Percentiles rank a stretch among this genome's conserved stretches.
phyloP scores from a whole-genome alignment of 2,329 filamentous ascomycete genomes.

The Ophiostoma piceae region DNA sequence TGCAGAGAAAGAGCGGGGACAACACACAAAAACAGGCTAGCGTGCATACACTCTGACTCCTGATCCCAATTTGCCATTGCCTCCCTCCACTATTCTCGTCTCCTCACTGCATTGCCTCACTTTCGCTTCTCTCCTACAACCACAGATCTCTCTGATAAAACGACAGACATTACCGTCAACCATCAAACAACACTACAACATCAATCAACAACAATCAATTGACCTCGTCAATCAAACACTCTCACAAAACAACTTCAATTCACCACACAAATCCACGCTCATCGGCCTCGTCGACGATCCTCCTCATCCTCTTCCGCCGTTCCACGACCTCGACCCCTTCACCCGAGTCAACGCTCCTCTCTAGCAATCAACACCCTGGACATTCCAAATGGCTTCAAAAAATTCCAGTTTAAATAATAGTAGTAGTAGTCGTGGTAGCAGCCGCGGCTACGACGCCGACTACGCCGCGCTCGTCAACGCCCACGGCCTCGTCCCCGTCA shows the following conservation, averaged over 20 bases:
- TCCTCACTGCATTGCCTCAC: not conserved
- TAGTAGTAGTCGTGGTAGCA: constrained; percentile 60
- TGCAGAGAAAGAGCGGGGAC: not conserved
- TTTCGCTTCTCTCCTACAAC: not conserved
- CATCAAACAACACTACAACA: not conserved
- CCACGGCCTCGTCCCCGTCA: constrained; percentile 39
- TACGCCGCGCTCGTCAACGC: not conserved
- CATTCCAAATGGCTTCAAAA: constrained; percentile 57
- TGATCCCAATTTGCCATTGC: not conserved
- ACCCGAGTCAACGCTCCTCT: constrained; percentile 12
- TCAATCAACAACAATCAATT: not conserved
- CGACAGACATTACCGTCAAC: not conserved
- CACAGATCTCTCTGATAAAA: not conserved
- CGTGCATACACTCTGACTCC: not conserved
- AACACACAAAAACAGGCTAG: not conserved
- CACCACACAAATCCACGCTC: not conserved
- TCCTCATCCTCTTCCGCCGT: not conserved
- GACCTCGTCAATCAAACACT: not conserved
- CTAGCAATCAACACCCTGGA: constrained; percentile 31
- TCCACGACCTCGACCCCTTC: constrained; percentile 1
- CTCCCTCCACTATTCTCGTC: not conserved
- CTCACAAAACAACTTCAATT: not conserved
- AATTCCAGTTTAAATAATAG: constrained; percentile 61
- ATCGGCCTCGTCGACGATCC: not conserved
- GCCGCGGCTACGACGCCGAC: not conserved